Evolutionary conservation across 805 yeast species (phyloP).

Genomic region (Candida lessepsii): DNA sequence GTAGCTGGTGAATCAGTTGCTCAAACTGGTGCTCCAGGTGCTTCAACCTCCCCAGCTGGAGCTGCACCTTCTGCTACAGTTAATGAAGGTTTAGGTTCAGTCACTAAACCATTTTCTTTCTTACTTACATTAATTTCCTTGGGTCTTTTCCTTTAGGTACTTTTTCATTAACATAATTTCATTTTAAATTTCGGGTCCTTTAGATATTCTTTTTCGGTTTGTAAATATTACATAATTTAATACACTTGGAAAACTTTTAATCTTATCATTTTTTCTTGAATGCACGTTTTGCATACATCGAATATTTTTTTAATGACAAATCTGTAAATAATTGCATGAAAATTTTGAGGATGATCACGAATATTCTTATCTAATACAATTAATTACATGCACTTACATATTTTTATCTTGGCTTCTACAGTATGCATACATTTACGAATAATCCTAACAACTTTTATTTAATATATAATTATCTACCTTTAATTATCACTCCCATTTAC

Average conservation of each 20-base stretch:
- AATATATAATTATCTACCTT: background rate
- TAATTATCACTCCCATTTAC: background rate
- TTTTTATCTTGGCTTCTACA: too few relatives aligned
- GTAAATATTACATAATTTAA: background rate
- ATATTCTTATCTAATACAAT: too few relatives aligned
- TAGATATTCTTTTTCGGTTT: constrained; percentile 2
- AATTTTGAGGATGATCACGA: too few relatives aligned
- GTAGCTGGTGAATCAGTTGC: constrained; percentile 6
- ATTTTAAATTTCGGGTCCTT: too few relatives aligned
- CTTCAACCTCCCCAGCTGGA: constrained; percentile 7
- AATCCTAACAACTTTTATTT: too few relatives aligned
- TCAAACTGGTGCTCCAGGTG: too few relatives aligned
- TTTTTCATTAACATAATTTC: too few relatives aligned
- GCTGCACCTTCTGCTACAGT: constrained; percentile 3
- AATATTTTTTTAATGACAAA: too few relatives aligned
- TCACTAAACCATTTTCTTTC: constrained; percentile 6
- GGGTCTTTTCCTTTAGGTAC: constrained; percentile 9
- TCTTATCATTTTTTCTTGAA: too few relatives aligned
- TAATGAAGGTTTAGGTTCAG: constrained; percentile 9
- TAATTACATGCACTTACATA: background rate
- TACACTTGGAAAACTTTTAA: too few relatives aligned
- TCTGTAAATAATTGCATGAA: too few relatives aligned
- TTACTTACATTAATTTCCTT: constrained; percentile 8
- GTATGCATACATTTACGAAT: background rate
- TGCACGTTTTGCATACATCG: too few relatives aligned